Percentiles rank a stretch among this genome's conserved stretches.
Conservation (phyloP, 768 basidiomycete species). For the Boletus barrowsii region DNA sequence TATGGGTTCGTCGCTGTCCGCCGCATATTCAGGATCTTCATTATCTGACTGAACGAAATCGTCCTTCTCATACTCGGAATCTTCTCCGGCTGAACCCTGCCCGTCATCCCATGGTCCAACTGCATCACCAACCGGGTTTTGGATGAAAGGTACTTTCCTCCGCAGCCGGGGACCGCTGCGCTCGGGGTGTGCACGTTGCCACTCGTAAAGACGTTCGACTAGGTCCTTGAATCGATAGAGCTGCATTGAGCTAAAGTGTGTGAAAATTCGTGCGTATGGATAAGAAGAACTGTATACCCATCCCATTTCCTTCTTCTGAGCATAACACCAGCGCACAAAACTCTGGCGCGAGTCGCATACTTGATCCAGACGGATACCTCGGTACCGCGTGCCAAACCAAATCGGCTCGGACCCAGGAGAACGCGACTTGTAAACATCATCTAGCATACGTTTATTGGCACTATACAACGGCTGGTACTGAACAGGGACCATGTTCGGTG, state of each 20-base stretch:
- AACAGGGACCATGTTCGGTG: neutral
- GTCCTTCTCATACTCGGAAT: neutral
- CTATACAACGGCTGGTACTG: conserved; percentile 17
- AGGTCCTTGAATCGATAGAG: conserved; percentile 7
- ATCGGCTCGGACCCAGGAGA: conserved; percentile 24
- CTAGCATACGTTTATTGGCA: conserved; percentile 13
- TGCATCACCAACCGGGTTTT: conserved; percentile 13
- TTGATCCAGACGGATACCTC: conserved; percentile 15
- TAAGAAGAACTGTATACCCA: conserved; percentile 2
- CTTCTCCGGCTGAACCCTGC: conserved; percentile 10
- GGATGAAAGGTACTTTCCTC: conserved; percentile 1
- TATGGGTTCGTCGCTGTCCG: neutral
- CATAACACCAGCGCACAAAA: conserved; percentile 14
- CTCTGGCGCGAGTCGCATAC: neutral
- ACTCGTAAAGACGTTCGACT: conserved; percentile 5
- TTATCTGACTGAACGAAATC: conserved; percentile 7
- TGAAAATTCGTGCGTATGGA: neutral
- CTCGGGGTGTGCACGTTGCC: conserved; percentile 11
- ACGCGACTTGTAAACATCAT: conserved; percentile 6
- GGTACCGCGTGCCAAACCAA: conserved; percentile 20
- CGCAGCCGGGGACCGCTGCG: neutral
- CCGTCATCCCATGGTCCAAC: conserved; percentile 16
- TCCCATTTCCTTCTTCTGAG: neutral
- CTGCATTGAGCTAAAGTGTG: neutral
- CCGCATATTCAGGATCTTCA: neutral